Base-by-base conservation (phyloP, 2,329 filamentous ascomycete genomes). In the Aspergillus unguis region DNA sequence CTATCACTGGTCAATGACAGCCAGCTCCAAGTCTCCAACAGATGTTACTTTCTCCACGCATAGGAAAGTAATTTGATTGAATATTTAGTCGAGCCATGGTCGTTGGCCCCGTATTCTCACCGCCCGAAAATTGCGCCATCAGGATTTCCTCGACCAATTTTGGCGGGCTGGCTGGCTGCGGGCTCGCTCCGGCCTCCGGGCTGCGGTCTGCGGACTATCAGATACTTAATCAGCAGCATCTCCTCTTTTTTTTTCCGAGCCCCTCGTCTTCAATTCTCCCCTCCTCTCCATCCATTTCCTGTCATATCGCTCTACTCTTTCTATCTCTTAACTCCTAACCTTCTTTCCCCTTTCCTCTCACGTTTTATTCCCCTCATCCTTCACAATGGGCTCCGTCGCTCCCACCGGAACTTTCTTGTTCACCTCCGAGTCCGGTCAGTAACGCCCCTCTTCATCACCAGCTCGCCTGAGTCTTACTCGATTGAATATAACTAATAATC, bases 321-420 rank as follows among this genome's bases (percentile, higher is more conserved):
- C 56, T 54, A 57, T 66, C 58, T 63, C 58, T 62, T 54, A 62
- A 59, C 52, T 53, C 50, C 59, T 59, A 59, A 48, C 50, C 50
- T 41, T 43, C 38, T 57, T 52, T 52, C 37, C 60, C 54, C 50
- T 50, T 55, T 33, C 46, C 51, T 49, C 58, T 42, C 55, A 17
- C 17, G 17, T 54, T 55, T 54, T 53, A 54, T 52, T 47, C 48
- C 53, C 50, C 47, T 55, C 54, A 56, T 59, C 48, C 51, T 53
- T 75, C 79, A 85, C 70, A 77, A 87, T 87, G 85, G 74, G 76
- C 72, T 82, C 80, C 75, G 73, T 80, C 61, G 70, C 71, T 63
- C 62, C 69, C 57, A 73, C 64, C 55, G 86, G 85, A 60, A 88
- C 84, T 65, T 92, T 92, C 80, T 84, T 92, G 63, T 92, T 92